Evolutionary conservation across 208 protist genomes (phyloP).

Genomic region (Naegleria gruberi): DNA sequence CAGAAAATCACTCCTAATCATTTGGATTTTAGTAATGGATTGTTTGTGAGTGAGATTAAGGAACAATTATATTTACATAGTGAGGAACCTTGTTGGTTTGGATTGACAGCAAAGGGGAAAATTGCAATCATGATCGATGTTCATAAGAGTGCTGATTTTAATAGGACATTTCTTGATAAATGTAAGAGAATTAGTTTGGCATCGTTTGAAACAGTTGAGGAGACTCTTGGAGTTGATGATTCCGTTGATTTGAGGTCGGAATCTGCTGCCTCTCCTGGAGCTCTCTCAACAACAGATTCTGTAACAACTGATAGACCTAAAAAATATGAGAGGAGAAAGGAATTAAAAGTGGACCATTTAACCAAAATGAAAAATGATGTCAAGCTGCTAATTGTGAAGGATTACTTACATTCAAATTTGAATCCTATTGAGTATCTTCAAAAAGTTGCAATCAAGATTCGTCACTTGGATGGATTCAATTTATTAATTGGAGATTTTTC

Average conservation of each 20-base stretch:
- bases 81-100: not conserved
- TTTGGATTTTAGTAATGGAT: not conserved
- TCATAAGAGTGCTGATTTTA: not conserved
- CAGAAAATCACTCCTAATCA: not conserved
- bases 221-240: not conserved
- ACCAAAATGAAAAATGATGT: not conserved
- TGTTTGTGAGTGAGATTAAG: not conserved
- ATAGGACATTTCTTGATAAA: not conserved
- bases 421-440: not conserved
- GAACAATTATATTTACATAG: not conserved
- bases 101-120: not conserved
- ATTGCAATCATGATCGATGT: not conserved
- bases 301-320: not conserved
- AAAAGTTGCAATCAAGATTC: not conserved
- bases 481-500: not conserved
- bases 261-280: not conserved
- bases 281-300: not conserved
- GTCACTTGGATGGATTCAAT: not conserved
- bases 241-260: not conserved
- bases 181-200: not conserved
- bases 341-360: not conserved
- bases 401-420: not conserved
- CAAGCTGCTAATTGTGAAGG: not conserved
- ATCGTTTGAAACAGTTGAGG: not conserved
- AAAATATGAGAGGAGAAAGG: not conserved